A percentile compares a stretch with the other conserved stretches of the same genome.
These are phyloP conservation scores for Vitis hybrid DNA, from an alignment of 177 flowering plant species.

Conservation along the genomic window DNA sequence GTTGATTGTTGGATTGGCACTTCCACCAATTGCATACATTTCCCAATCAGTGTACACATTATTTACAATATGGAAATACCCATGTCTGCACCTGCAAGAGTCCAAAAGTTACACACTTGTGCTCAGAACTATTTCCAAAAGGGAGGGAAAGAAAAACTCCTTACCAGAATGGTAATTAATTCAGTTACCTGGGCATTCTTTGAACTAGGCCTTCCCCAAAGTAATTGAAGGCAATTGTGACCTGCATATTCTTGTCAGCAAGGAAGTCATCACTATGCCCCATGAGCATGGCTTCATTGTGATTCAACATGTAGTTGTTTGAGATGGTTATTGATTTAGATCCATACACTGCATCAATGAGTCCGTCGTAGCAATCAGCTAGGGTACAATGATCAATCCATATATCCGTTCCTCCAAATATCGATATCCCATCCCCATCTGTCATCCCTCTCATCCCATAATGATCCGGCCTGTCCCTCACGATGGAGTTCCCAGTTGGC, in stretches of 20 bases:
- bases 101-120: neutral
- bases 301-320: slow-evolving; percentile 43
- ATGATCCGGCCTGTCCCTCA: slow-evolving; percentile 26
- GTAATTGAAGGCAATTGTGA: slow-evolving; percentile 47
- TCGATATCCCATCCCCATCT: slow-evolving; percentile 57
- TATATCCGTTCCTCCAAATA: slow-evolving; percentile 31
- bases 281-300: slow-evolving; percentile 48
- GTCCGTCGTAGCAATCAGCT: slow-evolving; percentile 43
- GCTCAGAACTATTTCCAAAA: too few relatives aligned
- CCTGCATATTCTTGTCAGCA: slow-evolving; percentile 42
- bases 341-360: slow-evolving; percentile 40
- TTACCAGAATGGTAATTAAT: neutral
- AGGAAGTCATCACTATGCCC: slow-evolving; percentile 41
- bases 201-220: slow-evolving; percentile 50
- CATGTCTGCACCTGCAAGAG: slow-evolving; percentile 49
- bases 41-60: slow-evolving; percentile 43
- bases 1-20: slow-evolving; percentile 53
- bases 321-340: slow-evolving; percentile 50
- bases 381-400: slow-evolving; percentile 55
- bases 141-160: too few relatives aligned
- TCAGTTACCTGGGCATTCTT: slow-evolving; percentile 49
- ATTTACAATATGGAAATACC: slow-evolving; percentile 51
- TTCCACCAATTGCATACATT: slow-evolving; percentile 65
- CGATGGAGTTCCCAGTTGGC: slow-evolving; percentile 23
- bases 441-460: slow-evolving; percentile 19